Percentiles rank a stretch among this genome's conserved stretches.
Evolutionary conservation across 169 alveolate genomes (phyloP).

Genomic region (Cyclospora cayetanensis): DNA sequence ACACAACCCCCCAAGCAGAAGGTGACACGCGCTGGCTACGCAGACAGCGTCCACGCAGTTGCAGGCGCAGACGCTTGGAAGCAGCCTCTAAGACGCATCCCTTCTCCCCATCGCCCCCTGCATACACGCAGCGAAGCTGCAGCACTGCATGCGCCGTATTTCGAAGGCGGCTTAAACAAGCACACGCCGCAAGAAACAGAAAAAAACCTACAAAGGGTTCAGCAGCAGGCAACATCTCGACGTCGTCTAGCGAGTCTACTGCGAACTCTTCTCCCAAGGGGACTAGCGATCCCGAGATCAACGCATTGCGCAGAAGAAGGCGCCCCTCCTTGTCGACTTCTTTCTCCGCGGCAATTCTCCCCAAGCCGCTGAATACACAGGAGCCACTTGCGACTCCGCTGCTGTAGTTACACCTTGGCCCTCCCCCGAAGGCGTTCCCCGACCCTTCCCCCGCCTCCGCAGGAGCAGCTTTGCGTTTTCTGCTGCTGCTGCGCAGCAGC

Average conservation of each 20-base stretch:
- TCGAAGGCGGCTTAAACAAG: not conserved
- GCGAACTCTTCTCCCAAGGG: constrained; percentile 15
- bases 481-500: constrained; percentile 33
- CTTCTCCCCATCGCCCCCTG: too few species aligned
- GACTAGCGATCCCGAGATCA: not conserved
- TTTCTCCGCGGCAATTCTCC: not conserved
- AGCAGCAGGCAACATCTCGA: not conserved
- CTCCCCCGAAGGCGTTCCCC: not conserved
- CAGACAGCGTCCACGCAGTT: too few species aligned
- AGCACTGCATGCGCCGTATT: too few species aligned
- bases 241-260: not conserved
- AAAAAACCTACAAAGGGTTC: not conserved
- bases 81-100: too few species aligned
- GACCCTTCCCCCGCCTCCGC: not conserved
- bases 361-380: constrained; percentile 14
- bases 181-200: not conserved
- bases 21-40: not conserved
- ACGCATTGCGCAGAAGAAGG: constrained; percentile 21
- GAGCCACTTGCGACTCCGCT: not conserved
- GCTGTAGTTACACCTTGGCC: not conserved
- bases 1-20: not conserved
- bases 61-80: too few species aligned
- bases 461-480: constrained; percentile 5
- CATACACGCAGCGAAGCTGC: not conserved
- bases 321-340: not conserved